Evolutionary conservation across 2,329 filamentous ascomycete genomes (phyloP), one percentile per base, ranked within the genome.

Genomic region (Fusarium anthophilum): DNA sequence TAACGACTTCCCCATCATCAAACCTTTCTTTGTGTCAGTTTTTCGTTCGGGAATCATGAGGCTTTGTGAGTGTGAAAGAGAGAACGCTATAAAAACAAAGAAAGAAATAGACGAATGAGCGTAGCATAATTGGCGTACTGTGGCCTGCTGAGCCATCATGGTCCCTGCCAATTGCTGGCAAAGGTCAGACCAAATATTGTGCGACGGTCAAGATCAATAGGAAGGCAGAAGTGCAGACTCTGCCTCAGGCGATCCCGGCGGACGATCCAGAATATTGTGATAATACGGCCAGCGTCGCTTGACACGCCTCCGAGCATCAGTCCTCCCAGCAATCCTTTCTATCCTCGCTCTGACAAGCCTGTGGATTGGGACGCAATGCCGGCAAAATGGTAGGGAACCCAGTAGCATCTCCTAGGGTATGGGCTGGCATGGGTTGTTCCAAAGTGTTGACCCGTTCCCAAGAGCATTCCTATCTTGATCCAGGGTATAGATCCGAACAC

Each of bases 1-100:
- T 85, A 72, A 89, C 87, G 61, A 91, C 89, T 81, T 91, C 89
- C 50, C 89, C 89, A 73, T 91, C 89, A 72, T 91, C 88, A 76
- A 89, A 91, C 79, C 88, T 90, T 67, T 48, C 14, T 30, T 30
- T 26, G 28, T 48, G 26, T 48, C 26, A 48, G 45, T 48, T 20
- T 28, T 22, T 48, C 10, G 45, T 17, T 28, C 20, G 45, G 26
- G 14, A 30, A 48, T 22, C 20, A 48, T 22, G 14, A 30, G 26
- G 45, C 20, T 48, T 30, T 28, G 45, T 35, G 48, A 14, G 11
- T 58, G 32, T 55, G 35, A 50, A 51, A 59, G 35, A 44, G 50
- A 60, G 56, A 55, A 57, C 59, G 51, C 38, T 65, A 44, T 47
- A 41, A 60, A 50, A 61, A 26, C 14, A 61, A 73, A n/a, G 20